Evolutionary conservation across 2,329 filamentous ascomycete genomes (phyloP).

Genomic region (Hymenoscyphus fructigenus): DNA sequence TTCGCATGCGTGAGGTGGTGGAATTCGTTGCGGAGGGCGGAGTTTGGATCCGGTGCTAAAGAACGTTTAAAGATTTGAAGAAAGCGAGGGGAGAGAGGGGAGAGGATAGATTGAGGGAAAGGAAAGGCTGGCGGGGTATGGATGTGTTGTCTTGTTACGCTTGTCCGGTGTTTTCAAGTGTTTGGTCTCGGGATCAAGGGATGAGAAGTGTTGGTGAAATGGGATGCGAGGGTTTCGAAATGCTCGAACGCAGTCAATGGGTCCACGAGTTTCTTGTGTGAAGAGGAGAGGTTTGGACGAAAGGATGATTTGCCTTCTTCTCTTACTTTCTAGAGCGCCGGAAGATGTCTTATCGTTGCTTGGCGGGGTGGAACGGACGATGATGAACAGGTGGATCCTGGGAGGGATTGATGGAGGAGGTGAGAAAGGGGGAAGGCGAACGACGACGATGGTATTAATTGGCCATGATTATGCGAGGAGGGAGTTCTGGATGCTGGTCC

Average conservation of each 20-base stretch:
- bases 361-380: background rate
- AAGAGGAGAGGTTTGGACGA: background rate
- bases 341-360: background rate
- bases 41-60: no score
- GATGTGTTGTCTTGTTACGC: conserved; percentile 3
- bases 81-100: no score
- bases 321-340: background rate
- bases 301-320: background rate
- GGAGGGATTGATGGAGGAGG: background rate
- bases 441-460: background rate
- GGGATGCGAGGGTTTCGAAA: background rate
- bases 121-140: background rate
- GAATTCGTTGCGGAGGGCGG: no score
- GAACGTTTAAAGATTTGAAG: no score
- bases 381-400: background rate
- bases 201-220: background rate
- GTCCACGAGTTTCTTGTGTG: background rate
- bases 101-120: no score
- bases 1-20: no score
- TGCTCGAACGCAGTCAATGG: background rate
- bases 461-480: background rate
- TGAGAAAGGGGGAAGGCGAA: background rate
- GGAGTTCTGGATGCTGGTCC: background rate
- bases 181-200: conserved; percentile 1
- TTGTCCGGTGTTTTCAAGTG: background rate